Percentiles rank a stretch among this genome's conserved stretches.
Conservation (phyloP, 495 filamentous ascomycete genomes). For the Jackrogersella minutella region DNA sequence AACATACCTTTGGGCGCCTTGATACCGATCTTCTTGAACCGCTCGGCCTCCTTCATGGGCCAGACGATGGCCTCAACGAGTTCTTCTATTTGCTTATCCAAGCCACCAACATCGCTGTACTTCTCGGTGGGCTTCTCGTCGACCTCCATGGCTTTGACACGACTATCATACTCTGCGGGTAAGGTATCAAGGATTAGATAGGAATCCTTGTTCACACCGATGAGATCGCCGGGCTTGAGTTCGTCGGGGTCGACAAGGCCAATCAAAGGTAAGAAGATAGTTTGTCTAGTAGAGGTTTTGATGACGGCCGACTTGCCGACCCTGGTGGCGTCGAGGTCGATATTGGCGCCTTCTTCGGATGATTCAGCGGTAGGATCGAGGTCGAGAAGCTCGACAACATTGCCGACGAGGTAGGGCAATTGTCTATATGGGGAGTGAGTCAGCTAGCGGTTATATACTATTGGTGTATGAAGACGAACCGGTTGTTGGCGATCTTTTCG, state of each 20-base stretch:
- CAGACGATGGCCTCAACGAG: conserved; percentile 99
- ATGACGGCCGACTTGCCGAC: conserved; percentile 99
- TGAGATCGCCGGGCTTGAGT: conserved; percentile 93
- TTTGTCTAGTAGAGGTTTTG: conserved; percentile 99
- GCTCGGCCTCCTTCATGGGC: conserved; percentile 99
- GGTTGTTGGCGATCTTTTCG: conserved; percentile 99
- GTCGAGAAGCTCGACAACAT: conserved; percentile 96
- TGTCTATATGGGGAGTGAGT: conserved; percentile 66
- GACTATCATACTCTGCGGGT: conserved; percentile 98
- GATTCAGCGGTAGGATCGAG: conserved; percentile 96
- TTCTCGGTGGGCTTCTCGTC: conserved; percentile 99
- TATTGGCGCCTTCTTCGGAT: conserved; percentile 96
- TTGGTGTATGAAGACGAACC: conserved; percentile 61
- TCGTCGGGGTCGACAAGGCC: conserved; percentile 94
- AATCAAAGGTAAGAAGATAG: conserved; percentile 98
- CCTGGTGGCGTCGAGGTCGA: conserved; percentile 95
- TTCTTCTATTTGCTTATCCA: conserved; percentile 99
- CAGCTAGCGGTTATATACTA: conserved; percentile 20
- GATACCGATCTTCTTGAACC: conserved; percentile 99
- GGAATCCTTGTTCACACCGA: conserved; percentile 99
- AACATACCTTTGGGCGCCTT: conserved; percentile 96
- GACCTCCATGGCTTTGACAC: conserved; percentile 99
- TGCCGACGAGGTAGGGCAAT: conserved; percentile 97
- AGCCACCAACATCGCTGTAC: conserved; percentile 95
- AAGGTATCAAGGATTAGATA: conserved; percentile 98